Base-by-base conservation (phyloP, 1,284 basidiomycete species). In the Cryptococcus hybrid region DNA sequence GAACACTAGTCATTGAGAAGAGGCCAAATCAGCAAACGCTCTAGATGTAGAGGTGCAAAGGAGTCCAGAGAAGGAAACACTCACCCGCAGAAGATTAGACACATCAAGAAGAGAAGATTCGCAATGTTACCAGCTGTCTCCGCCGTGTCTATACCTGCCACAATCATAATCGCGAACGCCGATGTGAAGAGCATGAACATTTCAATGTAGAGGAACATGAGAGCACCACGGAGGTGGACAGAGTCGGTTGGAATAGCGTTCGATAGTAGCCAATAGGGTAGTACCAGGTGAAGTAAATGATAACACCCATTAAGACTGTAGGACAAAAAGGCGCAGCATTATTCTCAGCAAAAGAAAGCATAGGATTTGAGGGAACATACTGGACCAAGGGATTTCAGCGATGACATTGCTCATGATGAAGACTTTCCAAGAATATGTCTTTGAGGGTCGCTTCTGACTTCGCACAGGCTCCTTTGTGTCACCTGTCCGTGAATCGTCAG, bases 371-470 rank as follows among this genome's bases (percentile, higher is more conserved):
- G 15, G 12, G 13, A 44, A 24, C 15, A 34, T 12, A 24, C 8
- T 3, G 35, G 37, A 13, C 72, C 70, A 76, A 2, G 74, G 75
- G 38, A 76, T 67, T 63, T 77, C 77, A 44, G 76, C 79, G 12
- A 81, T 47, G 45, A 81, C 73, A 62, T 76, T 76, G 47, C 65
- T 67, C 39, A 74, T 53, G 47, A 76, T 74, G 47, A 92, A 83
- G 1, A 88, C 85, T 6, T 85, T 81, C 92, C 92, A 94, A 51
- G 84, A 85, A 79, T 92, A 94, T 70, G 89, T 89, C 68, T 87
- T 84, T 63, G 86, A 88, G 0, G 87, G 82, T 1, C 85, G 82
- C 73, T 90, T 38, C 88, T 83, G 11, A 85, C 84, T 69, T 89
- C 87, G 72, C 88, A 90, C 12, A 89, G 80, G 51, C 81, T 76